A percentile compares a stretch with the other conserved stretches of the same genome.
These are phyloP conservation scores for Penicillium sp. DNA, from an alignment of 2,329 filamentous ascomycete species.

Conservation along the genomic window DNA sequence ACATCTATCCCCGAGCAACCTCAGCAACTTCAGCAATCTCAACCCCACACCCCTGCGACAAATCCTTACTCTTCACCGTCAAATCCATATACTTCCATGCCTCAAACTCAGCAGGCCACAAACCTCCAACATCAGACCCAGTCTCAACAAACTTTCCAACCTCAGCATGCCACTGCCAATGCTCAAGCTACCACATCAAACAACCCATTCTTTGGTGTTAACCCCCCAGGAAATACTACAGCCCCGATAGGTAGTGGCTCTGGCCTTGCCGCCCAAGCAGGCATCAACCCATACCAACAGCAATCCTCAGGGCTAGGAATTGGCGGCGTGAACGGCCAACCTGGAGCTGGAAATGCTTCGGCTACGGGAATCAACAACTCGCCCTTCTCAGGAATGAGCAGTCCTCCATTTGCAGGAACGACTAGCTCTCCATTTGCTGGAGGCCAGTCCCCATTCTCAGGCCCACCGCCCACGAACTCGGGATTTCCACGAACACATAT, in stretches of 20 bases:
- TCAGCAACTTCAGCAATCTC: constrained; percentile 23
- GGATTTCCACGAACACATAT: constrained; percentile 37
- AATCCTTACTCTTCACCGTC: constrained; percentile 23
- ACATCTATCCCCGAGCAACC: constrained; percentile 33
- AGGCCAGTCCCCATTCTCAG: constrained; percentile 2
- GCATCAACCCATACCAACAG: constrained; percentile 14
- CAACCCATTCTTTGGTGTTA: constrained; percentile 27
- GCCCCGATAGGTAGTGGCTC: constrained; percentile 12
- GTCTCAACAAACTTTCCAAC: constrained; percentile 19
- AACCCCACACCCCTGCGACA: constrained; percentile 12
- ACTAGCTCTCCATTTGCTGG: constrained; percentile 5
- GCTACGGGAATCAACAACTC: not conserved
- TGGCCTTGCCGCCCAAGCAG: constrained; percentile 26
- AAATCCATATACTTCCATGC: constrained; percentile 21
- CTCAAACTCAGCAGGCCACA: constrained; percentile 20
- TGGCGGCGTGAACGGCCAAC: constrained; percentile 1
- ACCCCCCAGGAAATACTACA: not conserved
- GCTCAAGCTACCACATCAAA: constrained; percentile 17
- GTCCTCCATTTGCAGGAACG: constrained; percentile 2
- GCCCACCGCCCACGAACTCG: constrained; percentile 18
- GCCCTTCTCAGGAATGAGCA: constrained; percentile 4
- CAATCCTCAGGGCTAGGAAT: constrained; percentile 4
- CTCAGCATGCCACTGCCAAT: not conserved
- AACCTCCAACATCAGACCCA: constrained; percentile 18
- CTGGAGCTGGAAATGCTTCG: not conserved